Base-by-base conservation (phyloP, 2,329 filamentous ascomycete genomes). In the Sphaerulina populicola region DNA sequence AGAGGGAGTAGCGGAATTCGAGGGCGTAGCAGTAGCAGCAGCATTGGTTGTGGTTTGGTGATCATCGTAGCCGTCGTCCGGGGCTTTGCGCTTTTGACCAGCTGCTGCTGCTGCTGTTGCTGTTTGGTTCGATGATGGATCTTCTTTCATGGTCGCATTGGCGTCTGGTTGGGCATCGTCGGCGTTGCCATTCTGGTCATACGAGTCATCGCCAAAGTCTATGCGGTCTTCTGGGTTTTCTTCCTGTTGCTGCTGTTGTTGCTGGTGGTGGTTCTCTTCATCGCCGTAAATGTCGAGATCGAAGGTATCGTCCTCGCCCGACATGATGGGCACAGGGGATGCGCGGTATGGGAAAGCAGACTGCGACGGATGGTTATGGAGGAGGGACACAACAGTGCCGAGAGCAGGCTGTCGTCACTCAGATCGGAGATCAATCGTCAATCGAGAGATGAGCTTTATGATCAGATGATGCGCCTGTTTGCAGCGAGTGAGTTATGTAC, bases 211-310 rank as follows among this genome's bases (percentile, higher is more conserved):
- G 41, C 55, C 60, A 27, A 62, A 60, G 35, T 61, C 57, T 10
- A 59, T 46, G 21, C 55, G 44, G 27, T 60, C 59, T 44, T 60
- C 56, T 35, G 53, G 52, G 11, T 57, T 49, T 12, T 54, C 55
- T 18, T 54, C 49, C 41, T 42, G 42, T 60, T 63, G 43, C 56
- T 60, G 44, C 58, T 66, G 64, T 30, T 65, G 61, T 44, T 63
- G 55, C 38, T 55, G 54, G n/a, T 54, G 58, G 21, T 67, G 47
- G 29, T 47, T 37, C 14, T 54, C 52, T 47, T 80, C 78, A 62
- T 83, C 80, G 57, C 80, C 80, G 64, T 83, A 83, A 70, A 84
- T 82, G 67, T 84, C 81, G 73, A 84, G 82, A 62, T 84, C 80
- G 73, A 83, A 83, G 64, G 81, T 82, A 68, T 83, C 80, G 69